phyloP scores from a whole-genome alignment of 2,329 filamentous ascomycete species.

The Huntiella decipiens region DNA sequence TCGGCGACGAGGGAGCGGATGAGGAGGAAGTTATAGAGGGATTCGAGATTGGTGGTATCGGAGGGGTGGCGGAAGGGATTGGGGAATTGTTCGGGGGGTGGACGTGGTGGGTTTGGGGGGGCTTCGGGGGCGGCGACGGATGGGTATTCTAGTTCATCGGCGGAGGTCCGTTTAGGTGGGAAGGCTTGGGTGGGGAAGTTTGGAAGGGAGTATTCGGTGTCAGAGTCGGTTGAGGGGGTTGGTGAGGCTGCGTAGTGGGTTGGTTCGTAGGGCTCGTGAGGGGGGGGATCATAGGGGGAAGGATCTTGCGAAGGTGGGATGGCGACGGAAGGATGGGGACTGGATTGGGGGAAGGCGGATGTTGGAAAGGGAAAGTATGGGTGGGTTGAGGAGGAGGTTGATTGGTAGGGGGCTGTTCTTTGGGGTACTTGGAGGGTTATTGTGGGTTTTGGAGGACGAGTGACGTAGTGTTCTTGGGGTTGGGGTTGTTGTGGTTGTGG shows the following conservation, averaged over 20 bases:
- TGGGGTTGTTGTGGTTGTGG: not conserved
- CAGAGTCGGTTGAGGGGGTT: not conserved
- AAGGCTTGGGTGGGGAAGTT: conserved; percentile 9
- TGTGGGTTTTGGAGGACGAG: not conserved
- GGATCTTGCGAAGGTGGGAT: not conserved
- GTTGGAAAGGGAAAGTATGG: not conserved
- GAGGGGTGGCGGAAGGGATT: conserved; percentile 13
- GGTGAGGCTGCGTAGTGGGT: not conserved
- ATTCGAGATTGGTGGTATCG: conserved; percentile 36
- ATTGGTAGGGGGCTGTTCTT: not conserved
- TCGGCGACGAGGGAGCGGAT: conserved; percentile 28
- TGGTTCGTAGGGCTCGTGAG: not conserved
- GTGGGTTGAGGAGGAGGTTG: not conserved
- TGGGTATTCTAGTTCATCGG: conserved; percentile 5
- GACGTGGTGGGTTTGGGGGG: not conserved
- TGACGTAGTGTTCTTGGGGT: not conserved
- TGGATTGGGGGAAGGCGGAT: not conserved
- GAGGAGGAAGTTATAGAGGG: conserved; percentile 35
- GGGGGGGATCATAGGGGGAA: not conserved
- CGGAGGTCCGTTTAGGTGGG: conserved; percentile 4
- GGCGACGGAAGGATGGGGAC: not conserved
- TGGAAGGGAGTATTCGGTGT: not conserved
- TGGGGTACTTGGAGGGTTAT: not conserved
- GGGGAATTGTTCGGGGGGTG: conserved; percentile 9
- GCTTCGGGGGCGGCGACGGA: not conserved